phyloP scores from a whole-genome alignment of 2,329 filamentous ascomycete species.

The Dactylonectria estremocensis region DNA sequence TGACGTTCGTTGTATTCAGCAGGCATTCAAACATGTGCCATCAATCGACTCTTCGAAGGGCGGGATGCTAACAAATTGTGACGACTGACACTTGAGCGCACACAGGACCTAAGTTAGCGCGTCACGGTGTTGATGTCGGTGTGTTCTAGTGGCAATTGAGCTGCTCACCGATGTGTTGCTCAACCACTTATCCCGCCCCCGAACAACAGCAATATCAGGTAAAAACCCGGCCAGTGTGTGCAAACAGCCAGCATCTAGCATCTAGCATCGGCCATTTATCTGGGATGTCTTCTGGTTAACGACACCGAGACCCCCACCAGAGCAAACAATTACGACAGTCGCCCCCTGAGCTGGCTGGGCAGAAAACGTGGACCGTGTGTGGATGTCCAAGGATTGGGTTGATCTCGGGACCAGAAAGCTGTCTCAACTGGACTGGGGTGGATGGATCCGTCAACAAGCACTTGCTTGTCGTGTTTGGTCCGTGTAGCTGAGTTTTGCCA shows the following conservation, averaged over 20 bases:
- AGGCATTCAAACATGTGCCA: background rate
- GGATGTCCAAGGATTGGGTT: background rate
- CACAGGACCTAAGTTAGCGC: background rate
- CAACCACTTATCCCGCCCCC: background rate
- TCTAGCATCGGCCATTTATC: background rate
- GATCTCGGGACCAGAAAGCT: background rate
- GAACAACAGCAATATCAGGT: background rate
- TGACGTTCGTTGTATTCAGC: background rate
- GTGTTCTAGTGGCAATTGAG: background rate
- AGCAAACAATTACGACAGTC: background rate
- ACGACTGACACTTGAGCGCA: background rate
- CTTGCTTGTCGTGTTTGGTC: background rate
- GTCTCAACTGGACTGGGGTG: slow-evolving; percentile 1
- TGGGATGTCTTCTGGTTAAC: background rate
- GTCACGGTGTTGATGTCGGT: background rate
- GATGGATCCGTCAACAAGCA: background rate
- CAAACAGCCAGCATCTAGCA: background rate
- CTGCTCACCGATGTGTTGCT: background rate
- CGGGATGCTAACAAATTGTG: background rate
- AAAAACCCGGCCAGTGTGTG: background rate
- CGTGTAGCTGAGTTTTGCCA: background rate
- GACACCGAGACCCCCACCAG: background rate
- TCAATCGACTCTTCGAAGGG: background rate
- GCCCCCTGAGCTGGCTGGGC: background rate
- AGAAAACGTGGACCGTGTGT: background rate